Percentiles rank a stretch among this genome's conserved stretches.
Evolutionary conservation across 345 rosid species (phyloP).

Genomic region (Gossypium turneri): DNA sequence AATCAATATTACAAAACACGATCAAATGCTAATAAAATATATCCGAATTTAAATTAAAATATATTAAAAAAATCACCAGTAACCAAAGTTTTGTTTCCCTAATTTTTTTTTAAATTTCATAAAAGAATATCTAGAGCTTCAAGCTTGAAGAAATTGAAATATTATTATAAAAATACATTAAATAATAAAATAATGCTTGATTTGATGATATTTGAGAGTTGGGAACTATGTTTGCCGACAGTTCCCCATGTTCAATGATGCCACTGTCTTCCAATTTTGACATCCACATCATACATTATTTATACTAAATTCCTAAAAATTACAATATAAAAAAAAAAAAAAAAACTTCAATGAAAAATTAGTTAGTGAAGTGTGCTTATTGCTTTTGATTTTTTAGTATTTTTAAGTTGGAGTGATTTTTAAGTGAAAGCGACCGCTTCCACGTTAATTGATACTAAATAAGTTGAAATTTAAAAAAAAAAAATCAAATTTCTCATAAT

Average conservation of each 20-base stretch:
- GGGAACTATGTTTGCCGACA: slow-evolving; percentile 6
- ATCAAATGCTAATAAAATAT: too few species aligned
- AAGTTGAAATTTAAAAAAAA: background rate
- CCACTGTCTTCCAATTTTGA: slow-evolving; percentile 3
- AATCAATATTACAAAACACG: too few species aligned
- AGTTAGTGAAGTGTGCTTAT: background rate
- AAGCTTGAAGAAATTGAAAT: background rate
- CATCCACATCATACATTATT: slow-evolving; percentile 3
- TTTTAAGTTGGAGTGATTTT: too few species aligned
- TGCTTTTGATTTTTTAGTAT: background rate
- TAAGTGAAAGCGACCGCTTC: too few species aligned
- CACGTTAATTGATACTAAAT: too few species aligned
- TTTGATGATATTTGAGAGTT: background rate
- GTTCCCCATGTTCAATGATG: slow-evolving; percentile 12
- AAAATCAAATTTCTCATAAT: background rate
- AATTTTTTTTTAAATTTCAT: background rate
- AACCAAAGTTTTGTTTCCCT: too few species aligned
- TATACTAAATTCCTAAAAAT: background rate
- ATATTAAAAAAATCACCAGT: too few species aligned
- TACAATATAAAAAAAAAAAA: too few species aligned
- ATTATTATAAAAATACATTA: background rate
- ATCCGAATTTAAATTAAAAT: too few species aligned
- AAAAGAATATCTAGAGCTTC: background rate
- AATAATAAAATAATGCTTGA: background rate
- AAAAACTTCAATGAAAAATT: too few species aligned